Percentiles rank a stretch among this genome's conserved stretches.
phyloP scores from a whole-genome alignment of 768 basidiomycete genomes.

The Tremella fuciformis region DNA sequence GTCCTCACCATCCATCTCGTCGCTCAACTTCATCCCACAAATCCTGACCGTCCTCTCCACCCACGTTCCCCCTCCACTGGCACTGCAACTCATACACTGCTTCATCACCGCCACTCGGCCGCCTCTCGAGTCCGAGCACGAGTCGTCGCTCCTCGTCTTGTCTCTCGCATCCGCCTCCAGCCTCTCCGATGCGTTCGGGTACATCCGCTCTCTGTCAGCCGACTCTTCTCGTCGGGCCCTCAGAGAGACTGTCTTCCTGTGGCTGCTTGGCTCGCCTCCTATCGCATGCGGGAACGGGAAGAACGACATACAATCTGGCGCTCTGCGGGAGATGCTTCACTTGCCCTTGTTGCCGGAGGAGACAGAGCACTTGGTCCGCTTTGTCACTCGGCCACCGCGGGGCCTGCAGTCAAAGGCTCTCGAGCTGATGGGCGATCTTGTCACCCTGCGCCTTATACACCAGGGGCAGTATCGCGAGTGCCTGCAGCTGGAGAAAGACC shows the following conservation, averaged over 20 bases:
- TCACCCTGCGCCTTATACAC: conserved; percentile 45
- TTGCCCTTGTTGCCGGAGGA: conserved; percentile 37
- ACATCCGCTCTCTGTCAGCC: conserved; percentile 19
- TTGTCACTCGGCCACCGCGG: conserved; percentile 36
- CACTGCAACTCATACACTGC: conserved; percentile 23
- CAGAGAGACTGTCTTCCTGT: conserved; percentile 7
- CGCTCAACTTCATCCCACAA: conserved; percentile 34
- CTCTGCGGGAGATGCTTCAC: conserved; percentile 33
- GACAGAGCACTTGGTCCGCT: conserved; percentile 31
- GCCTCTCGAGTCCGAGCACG: not conserved
- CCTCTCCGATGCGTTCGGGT: conserved; percentile 31
- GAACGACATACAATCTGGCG: conserved; percentile 18
- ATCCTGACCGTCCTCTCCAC: conserved; percentile 33
- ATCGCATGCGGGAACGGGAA: conserved; percentile 18
- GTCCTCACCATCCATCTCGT: conserved; percentile 37
- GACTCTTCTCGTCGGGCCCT: not conserved
- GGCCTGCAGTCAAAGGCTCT: conserved; percentile 21
- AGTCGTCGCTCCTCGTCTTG: conserved; percentile 10
- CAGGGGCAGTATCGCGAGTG: conserved; percentile 43
- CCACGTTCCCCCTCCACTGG: conserved; percentile 25
- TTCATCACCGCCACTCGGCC: conserved; percentile 19
- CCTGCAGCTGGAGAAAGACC: conserved; percentile 38
- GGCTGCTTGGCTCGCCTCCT: conserved; percentile 32
- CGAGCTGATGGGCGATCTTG: conserved; percentile 38
- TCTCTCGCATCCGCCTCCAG: conserved; percentile 21